Base-by-base conservation (phyloP, 148 eudicot genomes). In the Mesembryanthemum crystallinum region DNA sequence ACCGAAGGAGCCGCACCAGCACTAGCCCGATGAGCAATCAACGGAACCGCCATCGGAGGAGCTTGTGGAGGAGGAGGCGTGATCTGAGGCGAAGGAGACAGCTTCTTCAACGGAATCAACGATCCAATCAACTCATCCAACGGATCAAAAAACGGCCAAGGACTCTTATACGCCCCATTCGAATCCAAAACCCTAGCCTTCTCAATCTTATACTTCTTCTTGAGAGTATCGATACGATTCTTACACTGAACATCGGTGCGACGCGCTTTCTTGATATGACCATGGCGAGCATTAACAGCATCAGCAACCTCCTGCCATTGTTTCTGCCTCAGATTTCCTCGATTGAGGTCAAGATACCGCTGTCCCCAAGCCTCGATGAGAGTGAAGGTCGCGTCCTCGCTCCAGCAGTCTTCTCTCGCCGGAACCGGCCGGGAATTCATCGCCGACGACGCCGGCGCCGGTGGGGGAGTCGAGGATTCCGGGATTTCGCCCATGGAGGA, bases 231-330 rank as follows among this genome's bases (percentile, higher is more conserved):
- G 74, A 91, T 89, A 17, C 96, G 91, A 60, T 91, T 91, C 90
- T 91, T 91, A 35, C 96, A 89, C 82, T 91, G 96, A 6, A 91
- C 91, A 32, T 91, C 96, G 24, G 93, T 87, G 3, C 96, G 80
- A 0, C 82, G 71, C 0, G 88, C 82, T 67, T 88, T 89, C 88
- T 86, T 89, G 45, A 71, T 76, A 13, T 86, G 91, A 20, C 93
- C 96, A 69, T 89, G 96, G 39, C 76, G 84, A 8, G 66, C 71
- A 76, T 91, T 91, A 20, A 91, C 96, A 61, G 85, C 68, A 28
- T 87, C 96, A 0, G 93, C 93, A 7, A 91, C 96, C 82, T 91
- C 90, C 71, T 89, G 91, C 96, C 96, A 91, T 69, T 91, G 91
- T 73, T 89, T 89, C 86, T 89, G 96, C 0, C 96, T 81, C 73